These are phyloP conservation scores for Protostelium mycophagum DNA, from an alignment of 78 protist genomes.

Conservation along the genomic window DNA sequence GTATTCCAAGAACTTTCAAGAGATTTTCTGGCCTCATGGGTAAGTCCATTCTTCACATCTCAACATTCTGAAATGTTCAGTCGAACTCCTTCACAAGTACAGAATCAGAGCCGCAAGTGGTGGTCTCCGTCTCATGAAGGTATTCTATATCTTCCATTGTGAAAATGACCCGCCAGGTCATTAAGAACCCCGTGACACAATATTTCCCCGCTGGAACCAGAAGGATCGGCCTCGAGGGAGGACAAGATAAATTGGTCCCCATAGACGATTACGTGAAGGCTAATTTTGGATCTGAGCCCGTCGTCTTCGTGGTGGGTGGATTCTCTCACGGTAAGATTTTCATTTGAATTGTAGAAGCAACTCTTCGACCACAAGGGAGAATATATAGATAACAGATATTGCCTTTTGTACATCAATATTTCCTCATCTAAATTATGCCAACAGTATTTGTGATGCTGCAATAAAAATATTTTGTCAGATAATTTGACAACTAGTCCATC, in stretches of 20 bases:
- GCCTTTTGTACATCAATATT: not conserved
- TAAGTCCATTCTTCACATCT: conserved; percentile 13
- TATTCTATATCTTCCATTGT: too few relatives aligned
- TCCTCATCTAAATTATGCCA: not conserved
- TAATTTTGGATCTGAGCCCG: not conserved
- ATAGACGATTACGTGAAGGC: not conserved
- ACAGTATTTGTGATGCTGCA: not conserved
- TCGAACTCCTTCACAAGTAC: conserved; percentile 87
- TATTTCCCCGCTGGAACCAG: conserved; percentile 49
- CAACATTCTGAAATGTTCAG: not conserved
- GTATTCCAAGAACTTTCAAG: conserved; percentile 95
- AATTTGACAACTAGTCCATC: too few relatives aligned
- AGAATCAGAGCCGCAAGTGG: conserved; percentile 89
- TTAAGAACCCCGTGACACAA: conserved; percentile 93
- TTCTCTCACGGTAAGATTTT: not conserved
- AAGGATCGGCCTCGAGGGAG: not conserved
- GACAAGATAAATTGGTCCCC: not conserved
- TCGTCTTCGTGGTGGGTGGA: not conserved
- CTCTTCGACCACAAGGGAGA: too few relatives aligned
- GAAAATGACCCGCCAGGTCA: too few relatives aligned
- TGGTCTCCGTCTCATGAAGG: conserved; percentile 85
- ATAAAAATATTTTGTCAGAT: too few relatives aligned
- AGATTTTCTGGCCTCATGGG: conserved; percentile 95
- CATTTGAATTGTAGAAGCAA: too few relatives aligned
- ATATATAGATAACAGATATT: too few relatives aligned